A percentile compares a stretch with the other conserved stretches of the same genome.
These are phyloP conservation scores for Gentiana macrophylla DNA, from an alignment of 257 asterid species.

Conservation along the genomic window DNA sequence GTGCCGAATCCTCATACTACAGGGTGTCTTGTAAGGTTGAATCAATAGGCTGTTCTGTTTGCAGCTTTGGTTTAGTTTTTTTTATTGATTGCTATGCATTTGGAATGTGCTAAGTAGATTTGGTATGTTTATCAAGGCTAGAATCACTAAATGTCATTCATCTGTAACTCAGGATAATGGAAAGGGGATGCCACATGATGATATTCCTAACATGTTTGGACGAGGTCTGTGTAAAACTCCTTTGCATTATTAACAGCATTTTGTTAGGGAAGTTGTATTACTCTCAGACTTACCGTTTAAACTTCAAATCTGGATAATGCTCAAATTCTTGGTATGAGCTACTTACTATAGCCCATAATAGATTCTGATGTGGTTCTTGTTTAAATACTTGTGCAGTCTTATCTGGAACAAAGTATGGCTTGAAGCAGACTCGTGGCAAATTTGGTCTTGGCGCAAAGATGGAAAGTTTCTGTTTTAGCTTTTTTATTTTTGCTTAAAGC, in stretches of 20 bases:
- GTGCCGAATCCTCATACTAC: constrained; percentile 75
- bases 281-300: too few species aligned
- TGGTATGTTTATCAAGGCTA: not conserved
- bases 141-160: constrained; percentile 1
- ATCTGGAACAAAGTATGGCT: constrained; percentile 90
- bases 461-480: constrained; percentile 35
- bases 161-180: constrained; percentile 68
- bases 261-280: too few species aligned
- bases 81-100: not conserved
- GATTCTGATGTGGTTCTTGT: constrained; percentile 1
- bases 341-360: too few species aligned
- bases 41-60: not conserved
- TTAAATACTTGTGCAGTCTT: constrained; percentile 44
- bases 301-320: too few species aligned
- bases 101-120: not conserved
- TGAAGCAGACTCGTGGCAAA: constrained; percentile 95
- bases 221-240: constrained; percentile 39
- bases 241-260: too few species aligned
- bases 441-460: constrained; percentile 95
- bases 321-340: too few species aligned
- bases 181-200: constrained; percentile 92
- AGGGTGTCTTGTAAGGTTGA: constrained; percentile 75
- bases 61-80: not conserved
- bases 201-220: constrained; percentile 94
- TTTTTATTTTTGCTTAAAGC: too few species aligned